Base-by-base conservation (phyloP, 257 asterid species). In the Cordia subcordata region DNA sequence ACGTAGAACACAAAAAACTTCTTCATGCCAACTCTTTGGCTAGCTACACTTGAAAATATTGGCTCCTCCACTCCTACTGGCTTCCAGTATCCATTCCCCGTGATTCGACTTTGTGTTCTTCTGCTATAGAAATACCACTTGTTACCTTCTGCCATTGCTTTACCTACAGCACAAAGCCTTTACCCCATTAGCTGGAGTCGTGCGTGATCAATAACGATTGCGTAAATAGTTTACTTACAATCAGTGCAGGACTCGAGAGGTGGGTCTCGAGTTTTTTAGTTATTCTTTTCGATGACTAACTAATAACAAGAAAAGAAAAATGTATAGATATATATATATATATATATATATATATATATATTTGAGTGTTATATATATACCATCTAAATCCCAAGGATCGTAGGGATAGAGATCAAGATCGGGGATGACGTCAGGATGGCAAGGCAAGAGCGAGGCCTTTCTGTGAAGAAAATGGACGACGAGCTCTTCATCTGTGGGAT, bases 401-500 rank as follows among this genome's bases (percentile, higher is more conserved):
- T 85, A 83, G 23, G 99, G 97, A 73, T 74, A 75, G 47, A 93
- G 95, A 37, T 86, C 95, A 53, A 93, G 99, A 68, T 93, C 99
- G 1, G 99, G 99, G 81, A 93, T 93, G 77, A 93, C 79, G 14
- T 93, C 95, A 0, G 97, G 97, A 60, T 89, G 86, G 75, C 89
- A 89, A 14, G 99, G 99, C 0, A 88, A 69, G 51, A 81, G 87
- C 21, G 87, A 72, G 15, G 82, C 89, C 69, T 81, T 92, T 4
- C 99, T 92, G 32, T 86, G 94, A 72, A 93, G 99, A 83, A 93
- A 93, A 61, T 93, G 99, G 69, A 87, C 96, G 8, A 93, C 91
- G 1, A 93, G 87, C 72, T 93, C 97, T 69, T 89, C 97, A 19
- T 93, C 97, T 1, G 95, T 79, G 10, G 99, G 99, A 74, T 75